Conservation (phyloP, 2,329 filamentous ascomycete genomes). For the Phaeosphaeriaceae sp. region DNA sequence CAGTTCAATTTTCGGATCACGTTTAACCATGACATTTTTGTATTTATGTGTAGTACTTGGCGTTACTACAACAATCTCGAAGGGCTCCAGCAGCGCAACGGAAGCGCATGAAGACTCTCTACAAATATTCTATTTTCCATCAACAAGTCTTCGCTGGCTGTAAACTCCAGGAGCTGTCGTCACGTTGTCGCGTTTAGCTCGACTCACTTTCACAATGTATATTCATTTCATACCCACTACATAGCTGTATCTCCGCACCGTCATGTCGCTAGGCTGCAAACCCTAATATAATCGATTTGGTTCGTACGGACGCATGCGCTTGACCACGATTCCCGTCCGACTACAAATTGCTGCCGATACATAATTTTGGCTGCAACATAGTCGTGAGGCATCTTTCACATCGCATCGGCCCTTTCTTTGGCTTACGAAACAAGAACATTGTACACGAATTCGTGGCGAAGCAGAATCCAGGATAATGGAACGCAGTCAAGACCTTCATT, state of each 20-base stretch:
- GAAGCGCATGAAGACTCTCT: background rate
- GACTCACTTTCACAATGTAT: background rate
- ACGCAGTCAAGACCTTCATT: background rate
- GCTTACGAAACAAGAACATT: background rate
- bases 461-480: too few species aligned
- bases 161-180: background rate
- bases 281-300: background rate
- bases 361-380: background rate
- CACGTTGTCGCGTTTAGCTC: background rate
- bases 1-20: too few species aligned
- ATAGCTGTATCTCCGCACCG: background rate
- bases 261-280: background rate
- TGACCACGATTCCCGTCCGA: background rate
- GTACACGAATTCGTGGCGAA: background rate
- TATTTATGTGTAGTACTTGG: too few species aligned
- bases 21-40: too few species aligned
- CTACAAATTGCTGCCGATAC: background rate
- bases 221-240: too few species aligned
- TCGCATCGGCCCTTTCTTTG: too few species aligned
- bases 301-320: background rate
- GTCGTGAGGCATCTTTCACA: background rate
- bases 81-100: too few species aligned
- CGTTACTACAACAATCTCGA: too few species aligned
- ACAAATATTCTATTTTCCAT: background rate
- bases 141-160: background rate